Evolutionary conservation across 176 grass and related monocot genomes (phyloP), one percentile per base, ranked within the genome.

Genomic region (Metroxylon sagu): DNA sequence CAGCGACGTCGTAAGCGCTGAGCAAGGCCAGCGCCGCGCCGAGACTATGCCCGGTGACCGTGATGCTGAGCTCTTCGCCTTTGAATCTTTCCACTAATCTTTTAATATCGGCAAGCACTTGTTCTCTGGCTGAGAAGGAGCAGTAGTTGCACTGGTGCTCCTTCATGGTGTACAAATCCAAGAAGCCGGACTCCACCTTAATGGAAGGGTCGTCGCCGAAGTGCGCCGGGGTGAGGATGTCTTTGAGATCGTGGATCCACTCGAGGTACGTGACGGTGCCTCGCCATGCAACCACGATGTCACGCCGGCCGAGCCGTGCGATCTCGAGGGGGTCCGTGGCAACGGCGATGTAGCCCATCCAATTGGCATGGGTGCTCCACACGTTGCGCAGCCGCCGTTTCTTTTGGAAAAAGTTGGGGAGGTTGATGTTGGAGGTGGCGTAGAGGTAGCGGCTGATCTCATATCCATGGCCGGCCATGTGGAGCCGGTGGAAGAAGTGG

Each of bases 301-400:
- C 91, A 59, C 91, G 76, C 17, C 91, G 83, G 8, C 86, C 91
- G 3, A 96, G 80, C 12, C 35, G 35, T 2, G 35, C 35, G 12
- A 43, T 43, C 35, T 43, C 35, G 1, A 43, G 8, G 7, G 35
- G 35, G 8, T 43, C 35, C 12, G 1, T 43, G 35, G 35, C 35
- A 14, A 90, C 86, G 54, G 86, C 91, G 3, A 90, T 74, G 68
- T 84, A 95, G 3, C 90, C 90, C 53, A 95, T 90, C 85, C 85
- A 95, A 48, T 87, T 95, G 50, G 83, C 84, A 51, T 73, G 80
- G 6, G 25, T 55, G 74, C 75, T 76, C 89, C 84, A 88, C 18
- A 77, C 65, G 2, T 67, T 59, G 8, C 16, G 31, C 29, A 77
- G 85, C 48, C 48, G 68, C 39, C 74, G 48, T 30, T 71, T 65